Base-by-base conservation (phyloP, 257 asterid species). In the Penstemon eatonii region DNA sequence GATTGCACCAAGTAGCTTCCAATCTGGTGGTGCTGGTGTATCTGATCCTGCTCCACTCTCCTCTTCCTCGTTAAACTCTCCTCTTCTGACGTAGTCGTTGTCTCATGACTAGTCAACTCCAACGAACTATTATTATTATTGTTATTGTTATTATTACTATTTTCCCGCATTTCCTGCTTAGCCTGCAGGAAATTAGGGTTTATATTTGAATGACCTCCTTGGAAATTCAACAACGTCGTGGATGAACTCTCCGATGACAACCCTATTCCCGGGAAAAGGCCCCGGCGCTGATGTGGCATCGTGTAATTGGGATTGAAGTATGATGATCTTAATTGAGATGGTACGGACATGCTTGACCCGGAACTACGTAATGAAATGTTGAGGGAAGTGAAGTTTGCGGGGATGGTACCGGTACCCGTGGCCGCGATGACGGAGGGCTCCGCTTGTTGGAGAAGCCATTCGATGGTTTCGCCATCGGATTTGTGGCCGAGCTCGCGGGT, bases 381-480 rank as follows among this genome's bases (percentile, higher is more conserved):
- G 0, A 93, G 83, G 0, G 98, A 93, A 0, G 98, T 85, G 81
- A 90, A 90, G 72, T 92, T 92, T 4, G 98, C 98, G 0, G 98
- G 98, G 10, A 92, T 90, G 8, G 98, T 92, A 12, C 98, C 98
- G 8, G 98, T 92, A 0, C 98, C 98, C 0, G 98, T 92, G 66
- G 98, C 95, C 38, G 98, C 96, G 58, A 92, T 86, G 6, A 92
- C 96, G 3, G 98, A 74, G 0, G 97, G 98, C 76, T 93, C 97
- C n/a, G 97, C 98, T 70, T 93, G 98, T 60, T 90, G 96, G 2
- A 90, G 94, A 0, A 90, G 84, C 97, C 98, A 89, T 70, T 91
- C 96, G 13, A 91, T 85, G 38, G 98, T 91, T 42, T 91, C 95
- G 0, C 98, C 98, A 62, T 91, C 98, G 18, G 98, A 89, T 60